Percentiles rank a stretch among this genome's conserved stretches.
phyloP scores from a whole-genome alignment of 2,329 filamentous ascomycete species.

The Grosmannia serpens region DNA sequence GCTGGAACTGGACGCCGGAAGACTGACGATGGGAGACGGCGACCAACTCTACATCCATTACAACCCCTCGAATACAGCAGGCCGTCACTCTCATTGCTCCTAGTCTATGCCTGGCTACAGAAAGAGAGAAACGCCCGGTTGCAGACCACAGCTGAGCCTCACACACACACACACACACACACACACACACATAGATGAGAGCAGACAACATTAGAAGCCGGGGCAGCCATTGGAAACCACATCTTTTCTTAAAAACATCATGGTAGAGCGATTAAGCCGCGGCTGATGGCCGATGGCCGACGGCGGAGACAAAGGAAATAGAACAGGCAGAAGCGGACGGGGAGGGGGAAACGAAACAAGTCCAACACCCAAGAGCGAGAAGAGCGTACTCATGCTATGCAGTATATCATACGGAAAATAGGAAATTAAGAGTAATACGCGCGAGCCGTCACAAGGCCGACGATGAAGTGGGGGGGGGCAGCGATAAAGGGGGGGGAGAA shows the following conservation, averaged over 20 bases:
- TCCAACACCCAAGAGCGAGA: background rate
- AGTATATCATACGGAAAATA: background rate
- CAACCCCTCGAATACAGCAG: too few species aligned
- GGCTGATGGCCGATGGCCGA: background rate
- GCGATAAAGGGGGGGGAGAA: background rate
- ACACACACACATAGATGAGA: background rate
- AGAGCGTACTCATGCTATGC: background rate
- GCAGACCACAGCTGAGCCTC: too few species aligned
- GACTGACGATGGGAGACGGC: conserved; percentile 14
- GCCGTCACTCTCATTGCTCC: too few species aligned
- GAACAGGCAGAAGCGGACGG: background rate
- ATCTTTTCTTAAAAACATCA: background rate
- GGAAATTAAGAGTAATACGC: too few species aligned
- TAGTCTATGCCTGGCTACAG: too few species aligned
- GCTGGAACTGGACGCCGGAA: conserved; percentile 51
- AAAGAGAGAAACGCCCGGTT: too few species aligned
- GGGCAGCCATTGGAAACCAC: background rate
- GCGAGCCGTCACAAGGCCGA: too few species aligned
- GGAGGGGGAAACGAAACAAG: background rate
- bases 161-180: too few species aligned
- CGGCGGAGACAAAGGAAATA: background rate
- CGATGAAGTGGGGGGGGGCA: too few species aligned
- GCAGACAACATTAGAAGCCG: background rate
- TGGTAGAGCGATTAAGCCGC: background rate
- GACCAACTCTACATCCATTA: too few species aligned